These are phyloP conservation scores for Barnettozyma populi DNA, from an alignment of 805 yeast species.

Conservation along the genomic window DNA sequence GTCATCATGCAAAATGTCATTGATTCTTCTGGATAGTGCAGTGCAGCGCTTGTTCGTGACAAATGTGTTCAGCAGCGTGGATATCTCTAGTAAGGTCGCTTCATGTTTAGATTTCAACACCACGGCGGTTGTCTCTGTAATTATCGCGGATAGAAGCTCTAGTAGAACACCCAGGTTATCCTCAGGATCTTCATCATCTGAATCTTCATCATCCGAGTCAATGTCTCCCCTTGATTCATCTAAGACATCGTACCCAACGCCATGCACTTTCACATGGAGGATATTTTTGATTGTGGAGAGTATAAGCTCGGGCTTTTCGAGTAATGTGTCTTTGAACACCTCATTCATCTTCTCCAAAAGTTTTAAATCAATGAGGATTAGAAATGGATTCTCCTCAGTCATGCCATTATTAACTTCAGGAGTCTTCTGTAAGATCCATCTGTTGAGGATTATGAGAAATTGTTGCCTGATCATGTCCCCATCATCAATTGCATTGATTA, in stretches of 20 bases:
- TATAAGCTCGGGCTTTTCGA: constrained; percentile 46
- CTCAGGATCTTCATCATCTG: constrained; percentile 22
- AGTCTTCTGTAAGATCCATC: constrained; percentile 46
- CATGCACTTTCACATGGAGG: constrained; percentile 22
- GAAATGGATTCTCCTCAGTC: constrained; percentile 41
- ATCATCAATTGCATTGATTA: constrained; percentile 48
- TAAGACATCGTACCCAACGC: constrained; percentile 3
- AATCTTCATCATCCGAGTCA: constrained; percentile 36
- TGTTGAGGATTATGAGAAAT: constrained; percentile 47
- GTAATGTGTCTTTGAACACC: constrained; percentile 46
- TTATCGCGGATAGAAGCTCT: constrained; percentile 33
- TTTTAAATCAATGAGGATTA: constrained; percentile 53
- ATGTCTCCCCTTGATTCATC: constrained; percentile 22
- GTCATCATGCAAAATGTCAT: constrained; percentile 14
- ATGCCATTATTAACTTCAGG: constrained; percentile 5
- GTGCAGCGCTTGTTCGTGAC: constrained; percentile 13
- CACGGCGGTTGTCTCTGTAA: constrained; percentile 25
- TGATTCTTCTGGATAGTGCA: constrained; percentile 15
- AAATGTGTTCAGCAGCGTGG: constrained; percentile 24
- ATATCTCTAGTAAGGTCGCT: constrained; percentile 27
- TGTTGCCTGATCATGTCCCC: constrained; percentile 34
- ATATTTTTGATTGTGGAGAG: constrained; percentile 43
- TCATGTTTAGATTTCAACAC: constrained; percentile 18
- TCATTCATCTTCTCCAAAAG: constrained; percentile 58
- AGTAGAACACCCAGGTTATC: constrained; percentile 31